A percentile compares a stretch with the other conserved stretches of the same genome.
These are phyloP conservation scores for Lentinus brumalis DNA, from an alignment of 768 basidiomycete species.

Conservation along the genomic window DNA sequence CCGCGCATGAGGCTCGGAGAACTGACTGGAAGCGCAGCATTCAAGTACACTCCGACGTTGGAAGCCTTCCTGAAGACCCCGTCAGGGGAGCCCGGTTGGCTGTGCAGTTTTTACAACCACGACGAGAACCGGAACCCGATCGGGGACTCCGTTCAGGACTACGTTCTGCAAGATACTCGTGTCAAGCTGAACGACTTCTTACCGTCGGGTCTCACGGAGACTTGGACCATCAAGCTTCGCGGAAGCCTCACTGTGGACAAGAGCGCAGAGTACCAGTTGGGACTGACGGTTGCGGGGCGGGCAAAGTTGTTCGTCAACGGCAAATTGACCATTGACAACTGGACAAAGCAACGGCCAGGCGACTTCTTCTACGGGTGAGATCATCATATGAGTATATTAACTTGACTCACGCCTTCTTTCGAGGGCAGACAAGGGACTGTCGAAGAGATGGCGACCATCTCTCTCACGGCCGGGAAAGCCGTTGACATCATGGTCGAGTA, in stretches of 20 bases:
- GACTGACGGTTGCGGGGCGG: conserved; percentile 62
- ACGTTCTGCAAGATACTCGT: conserved; percentile 58
- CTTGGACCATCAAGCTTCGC: conserved; percentile 59
- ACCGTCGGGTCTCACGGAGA: conserved; percentile 52
- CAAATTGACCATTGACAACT: conserved; percentile 66
- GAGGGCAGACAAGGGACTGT: conserved; percentile 56
- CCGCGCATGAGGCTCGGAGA: not conserved
- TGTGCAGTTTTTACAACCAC: conserved; percentile 63
- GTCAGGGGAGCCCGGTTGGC: conserved; percentile 60
- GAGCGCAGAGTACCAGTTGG: conserved; percentile 56
- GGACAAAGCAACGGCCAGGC: conserved; percentile 66
- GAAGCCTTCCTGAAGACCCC: conserved; percentile 57
- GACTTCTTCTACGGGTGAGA: conserved; percentile 71
- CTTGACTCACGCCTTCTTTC: not conserved
- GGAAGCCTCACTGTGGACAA: conserved; percentile 54
- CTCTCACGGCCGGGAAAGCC: conserved; percentile 46
- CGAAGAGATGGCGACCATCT: conserved; percentile 58
- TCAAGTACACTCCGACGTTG: conserved; percentile 71
- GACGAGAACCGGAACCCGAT: conserved; percentile 48
- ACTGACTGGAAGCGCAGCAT: conserved; percentile 39
- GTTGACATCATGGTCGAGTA: conserved; percentile 62
- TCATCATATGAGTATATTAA: not conserved
- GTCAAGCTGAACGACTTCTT: conserved; percentile 69
- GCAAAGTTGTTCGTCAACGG: conserved; percentile 67
- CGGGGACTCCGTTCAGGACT: conserved; percentile 45